These are phyloP conservation scores for Hippophae gyantsensis DNA, from an alignment of 306 rosid genomes.

Conservation along the genomic window DNA sequence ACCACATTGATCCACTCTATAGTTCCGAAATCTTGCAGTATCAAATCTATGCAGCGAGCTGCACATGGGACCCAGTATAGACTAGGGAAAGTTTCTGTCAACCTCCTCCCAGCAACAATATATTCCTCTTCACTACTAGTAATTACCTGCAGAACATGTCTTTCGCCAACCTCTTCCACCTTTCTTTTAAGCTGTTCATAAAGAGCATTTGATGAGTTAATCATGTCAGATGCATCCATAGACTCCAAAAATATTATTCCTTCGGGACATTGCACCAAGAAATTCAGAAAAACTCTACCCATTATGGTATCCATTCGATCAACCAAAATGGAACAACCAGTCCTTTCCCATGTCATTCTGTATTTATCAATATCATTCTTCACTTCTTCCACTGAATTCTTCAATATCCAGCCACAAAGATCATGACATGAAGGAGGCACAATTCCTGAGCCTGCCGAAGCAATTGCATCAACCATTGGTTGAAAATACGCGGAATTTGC, in stretches of 20 bases:
- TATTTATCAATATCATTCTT: slow-evolving; percentile 48
- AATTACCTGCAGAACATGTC: slow-evolving; percentile 77
- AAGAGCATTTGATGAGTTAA: slow-evolving; percentile 36
- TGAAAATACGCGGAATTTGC: slow-evolving; percentile 68
- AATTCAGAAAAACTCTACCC: slow-evolving; percentile 33
- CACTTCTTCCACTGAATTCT: slow-evolving; percentile 66
- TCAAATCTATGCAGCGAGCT: slow-evolving; percentile 48
- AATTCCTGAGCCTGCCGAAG: slow-evolving; percentile 39
- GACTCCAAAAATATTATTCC: slow-evolving; percentile 63
- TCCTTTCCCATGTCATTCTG: slow-evolving; percentile 57
- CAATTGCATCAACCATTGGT: slow-evolving; percentile 77
- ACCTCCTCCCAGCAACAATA: slow-evolving; percentile 49
- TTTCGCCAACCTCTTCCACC: slow-evolving; percentile 71
- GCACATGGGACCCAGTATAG: slow-evolving; percentile 82
- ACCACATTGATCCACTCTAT: slow-evolving; percentile 59
- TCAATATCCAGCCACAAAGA: slow-evolving; percentile 75
- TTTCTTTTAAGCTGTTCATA: slow-evolving; percentile 56
- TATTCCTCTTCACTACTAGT: slow-evolving; percentile 51
- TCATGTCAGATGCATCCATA: slow-evolving; percentile 54
- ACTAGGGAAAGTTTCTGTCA: slow-evolving; percentile 59
- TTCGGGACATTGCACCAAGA: slow-evolving; percentile 61
- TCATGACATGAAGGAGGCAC: slow-evolving; percentile 55
- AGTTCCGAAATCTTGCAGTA: slow-evolving; percentile 64
- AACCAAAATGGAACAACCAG: slow-evolving; percentile 77
- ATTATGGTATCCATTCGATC: slow-evolving; percentile 56